These are phyloP conservation scores for Dictyostelium purpureum DNA, from an alignment of 78 protist genomes.

Conservation along the genomic window DNA sequence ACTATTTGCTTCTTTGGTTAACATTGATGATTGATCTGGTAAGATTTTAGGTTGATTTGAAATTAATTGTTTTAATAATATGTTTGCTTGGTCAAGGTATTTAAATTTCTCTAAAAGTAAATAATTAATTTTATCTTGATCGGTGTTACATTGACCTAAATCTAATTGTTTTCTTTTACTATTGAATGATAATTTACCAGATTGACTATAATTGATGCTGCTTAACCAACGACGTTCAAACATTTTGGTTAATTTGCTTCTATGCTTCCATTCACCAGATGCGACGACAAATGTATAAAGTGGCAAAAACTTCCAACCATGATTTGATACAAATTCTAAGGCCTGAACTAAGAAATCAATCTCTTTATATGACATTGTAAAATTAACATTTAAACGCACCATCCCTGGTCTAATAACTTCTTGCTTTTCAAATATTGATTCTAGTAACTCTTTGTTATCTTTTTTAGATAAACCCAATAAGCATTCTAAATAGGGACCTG, in stretches of 20 bases:
- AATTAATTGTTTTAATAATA: neutral
- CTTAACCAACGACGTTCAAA: slow-evolving; percentile 81
- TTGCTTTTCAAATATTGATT: slow-evolving; percentile 40
- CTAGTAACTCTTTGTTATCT: neutral
- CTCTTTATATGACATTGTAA: neutral
- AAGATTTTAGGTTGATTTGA: slow-evolving; percentile 22
- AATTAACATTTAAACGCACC: slow-evolving; percentile 38
- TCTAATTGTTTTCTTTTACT: slow-evolving; percentile 28
- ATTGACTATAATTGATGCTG: slow-evolving; percentile 29
- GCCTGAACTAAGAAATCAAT: slow-evolving; percentile 69
- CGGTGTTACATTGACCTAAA: neutral
- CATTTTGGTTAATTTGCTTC: slow-evolving; percentile 13
- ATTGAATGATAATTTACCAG: slow-evolving; percentile 53
- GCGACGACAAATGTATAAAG: slow-evolving; percentile 64
- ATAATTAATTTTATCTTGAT: slow-evolving; percentile 1
- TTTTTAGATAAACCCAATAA: slow-evolving; percentile 83
- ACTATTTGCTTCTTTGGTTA: neutral
- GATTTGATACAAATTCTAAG: slow-evolving; percentile 67
- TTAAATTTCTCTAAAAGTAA: neutral
- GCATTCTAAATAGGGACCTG: slow-evolving; percentile 93
- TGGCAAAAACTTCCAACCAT: slow-evolving; percentile 90
- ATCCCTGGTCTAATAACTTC: slow-evolving; percentile 61
- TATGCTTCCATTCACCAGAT: slow-evolving; percentile 89
- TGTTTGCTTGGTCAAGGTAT: slow-evolving; percentile 8
- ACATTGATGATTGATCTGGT: slow-evolving; percentile 55